A percentile compares a stretch with the other conserved stretches of the same genome.
Conservation (phyloP, 2,329 filamentous ascomycete genomes). For the Sclerotinia borealis region DNA sequence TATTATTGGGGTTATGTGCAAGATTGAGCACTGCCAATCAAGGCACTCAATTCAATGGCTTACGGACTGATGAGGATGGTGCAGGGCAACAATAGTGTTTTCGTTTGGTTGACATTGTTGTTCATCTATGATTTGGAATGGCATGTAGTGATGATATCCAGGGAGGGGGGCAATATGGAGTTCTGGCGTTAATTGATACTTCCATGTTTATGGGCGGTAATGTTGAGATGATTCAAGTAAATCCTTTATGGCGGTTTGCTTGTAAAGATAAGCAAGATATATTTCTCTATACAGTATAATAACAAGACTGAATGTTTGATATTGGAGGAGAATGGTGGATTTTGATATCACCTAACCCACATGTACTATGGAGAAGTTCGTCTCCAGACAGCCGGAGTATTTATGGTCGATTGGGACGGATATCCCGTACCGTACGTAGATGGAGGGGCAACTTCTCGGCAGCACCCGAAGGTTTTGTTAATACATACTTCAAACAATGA, state of each 20-base stretch:
- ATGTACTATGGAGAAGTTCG: not conserved
- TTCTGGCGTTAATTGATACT: slow-evolving; percentile 1
- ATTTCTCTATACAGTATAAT: not conserved
- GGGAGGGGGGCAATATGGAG: slow-evolving; percentile 3
- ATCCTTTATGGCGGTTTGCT: not conserved
- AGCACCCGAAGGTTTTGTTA: not conserved
- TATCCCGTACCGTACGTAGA: not conserved
- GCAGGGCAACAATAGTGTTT: slow-evolving; percentile 18
- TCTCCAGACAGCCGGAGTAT: not conserved
- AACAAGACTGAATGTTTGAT: not conserved
- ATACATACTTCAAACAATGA: too few relatives aligned
- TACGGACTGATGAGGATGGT: slow-evolving; percentile 52
- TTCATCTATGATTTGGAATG: slow-evolving; percentile 7
- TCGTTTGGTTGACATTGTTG: slow-evolving; percentile 1
- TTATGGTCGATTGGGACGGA: not conserved
- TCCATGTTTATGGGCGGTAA: not conserved
- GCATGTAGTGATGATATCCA: slow-evolving; percentile 15
- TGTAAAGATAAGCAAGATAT: not conserved
- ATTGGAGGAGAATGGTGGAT: not conserved
- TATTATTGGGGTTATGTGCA: slow-evolving; percentile 81
- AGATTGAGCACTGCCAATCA: slow-evolving; percentile 76
- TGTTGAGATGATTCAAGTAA: not conserved
- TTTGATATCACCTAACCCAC: not conserved
- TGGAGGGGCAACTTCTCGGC: slow-evolving; percentile 2
- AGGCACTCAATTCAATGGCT: slow-evolving; percentile 58